Evolutionary conservation across 257 asterid genomes (phyloP), one percentile per base, ranked within the genome.

Genomic region (Nicotiana tomentosiformis): DNA sequence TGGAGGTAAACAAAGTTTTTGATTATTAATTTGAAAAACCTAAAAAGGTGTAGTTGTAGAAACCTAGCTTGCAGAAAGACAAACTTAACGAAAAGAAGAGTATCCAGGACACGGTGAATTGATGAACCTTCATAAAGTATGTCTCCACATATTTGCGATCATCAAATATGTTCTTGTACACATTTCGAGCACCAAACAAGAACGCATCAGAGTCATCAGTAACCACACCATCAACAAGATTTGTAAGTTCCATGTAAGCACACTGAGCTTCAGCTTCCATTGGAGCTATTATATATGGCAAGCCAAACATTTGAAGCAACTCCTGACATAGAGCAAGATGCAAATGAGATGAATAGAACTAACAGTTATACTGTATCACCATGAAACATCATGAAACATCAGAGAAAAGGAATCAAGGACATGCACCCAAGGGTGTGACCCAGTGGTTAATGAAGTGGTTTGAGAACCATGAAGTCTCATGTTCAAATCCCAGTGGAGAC

Each of bases 241-340:
- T 86, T 29, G 89, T 87, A 81, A 91, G 91, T 89, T 94, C 99
- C 98, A 96, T 89, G 84, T 89, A 92, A 58, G 98, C 98, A 86
- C 98, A 96, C 70, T 94, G 98, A 83, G 99, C 98, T 94, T 96
- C 99, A 83, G 98, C 98, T 87, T 94, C 99, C 99, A 96, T 94
- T 60, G 99, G 99, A 51, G 98, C 98, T 77, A 96, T 90, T 53
- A 96, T 94, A 87, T 91, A 96, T 49, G 99, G 99, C 83, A 96
- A 87, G 82, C 98, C 99, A 90, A 96, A 96, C 91, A 96, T 94
- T 90, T 96, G 99, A 89, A 96, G 99, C 90, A 96, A 83, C 89
- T 96, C 99, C 99, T 96, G 85, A 53, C 83, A 87, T 83, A 35
- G 77, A 83, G 55, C 84, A 88, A 80, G 55, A 43, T 69, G 43